Evolutionary conservation across 306 rosid genomes (phyloP).

Genomic region (Dryas alaskensis): DNA sequence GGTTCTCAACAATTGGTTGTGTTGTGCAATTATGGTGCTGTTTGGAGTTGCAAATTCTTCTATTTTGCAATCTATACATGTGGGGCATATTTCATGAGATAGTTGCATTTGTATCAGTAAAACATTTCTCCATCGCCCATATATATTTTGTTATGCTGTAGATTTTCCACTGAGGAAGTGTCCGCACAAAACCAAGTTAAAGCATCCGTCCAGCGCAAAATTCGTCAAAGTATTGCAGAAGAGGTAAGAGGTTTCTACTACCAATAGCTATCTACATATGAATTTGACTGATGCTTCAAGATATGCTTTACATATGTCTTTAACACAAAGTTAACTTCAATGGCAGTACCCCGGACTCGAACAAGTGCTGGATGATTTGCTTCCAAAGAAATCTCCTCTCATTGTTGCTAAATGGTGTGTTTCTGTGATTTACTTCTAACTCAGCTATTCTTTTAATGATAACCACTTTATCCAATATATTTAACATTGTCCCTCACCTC

Average conservation of each 20-base stretch:
- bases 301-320: not conserved
- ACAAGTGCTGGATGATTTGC: conserved; percentile 87
- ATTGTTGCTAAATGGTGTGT: conserved; percentile 87
- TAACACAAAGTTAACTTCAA: conserved; percentile 2
- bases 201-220: conserved; percentile 92
- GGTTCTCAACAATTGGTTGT: not conserved
- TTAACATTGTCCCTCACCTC: not conserved
- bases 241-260: conserved; percentile 51
- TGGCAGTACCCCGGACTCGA: conserved; percentile 95
- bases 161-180: conserved; percentile 87
- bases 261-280: conserved; percentile 5
- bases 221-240: conserved; percentile 93
- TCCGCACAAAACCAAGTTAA: conserved; percentile 99
- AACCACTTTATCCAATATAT: not conserved
- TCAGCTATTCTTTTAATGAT: conserved; percentile 4
- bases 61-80: not conserved
- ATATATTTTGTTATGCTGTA: conserved; percentile 23
- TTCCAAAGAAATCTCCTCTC: conserved; percentile 92
- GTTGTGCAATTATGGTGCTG: conserved; percentile 1
- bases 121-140: too few relatives aligned
- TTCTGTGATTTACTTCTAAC: not conserved
- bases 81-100: not conserved
- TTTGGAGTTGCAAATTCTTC: not conserved
- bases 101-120: not conserved
- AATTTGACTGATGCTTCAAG: not conserved